Conservation (phyloP, 2,329 filamentous ascomycete species). For the Simplicillium aogashimaense region DNA sequence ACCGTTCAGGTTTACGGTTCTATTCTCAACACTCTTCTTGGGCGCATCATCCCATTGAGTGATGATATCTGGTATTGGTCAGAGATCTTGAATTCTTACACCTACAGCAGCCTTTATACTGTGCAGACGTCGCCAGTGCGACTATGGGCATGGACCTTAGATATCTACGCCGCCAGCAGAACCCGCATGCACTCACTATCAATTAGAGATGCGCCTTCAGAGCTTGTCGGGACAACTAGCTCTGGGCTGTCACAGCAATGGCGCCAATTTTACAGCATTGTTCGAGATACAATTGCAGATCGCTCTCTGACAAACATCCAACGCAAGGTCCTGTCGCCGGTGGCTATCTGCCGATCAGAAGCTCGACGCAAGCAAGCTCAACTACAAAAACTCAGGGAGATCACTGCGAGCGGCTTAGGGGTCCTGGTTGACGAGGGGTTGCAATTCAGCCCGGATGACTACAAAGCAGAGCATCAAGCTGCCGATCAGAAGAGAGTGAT, state of each 20-base stretch:
- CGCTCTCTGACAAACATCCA: conserved; percentile 63
- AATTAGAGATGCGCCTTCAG: conserved; percentile 16
- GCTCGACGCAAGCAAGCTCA: conserved; percentile 63
- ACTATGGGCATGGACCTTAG: conserved; percentile 61
- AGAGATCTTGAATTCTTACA: conserved; percentile 68
- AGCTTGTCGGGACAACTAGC: conserved; percentile 23
- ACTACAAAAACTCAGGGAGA: conserved; percentile 63
- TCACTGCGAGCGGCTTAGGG: conserved; percentile 79
- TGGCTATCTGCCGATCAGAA: conserved; percentile 66
- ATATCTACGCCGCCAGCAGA: conserved; percentile 56
- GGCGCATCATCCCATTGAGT: conserved; percentile 73
- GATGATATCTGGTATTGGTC: conserved; percentile 97
- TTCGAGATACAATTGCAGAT: conserved; percentile 65
- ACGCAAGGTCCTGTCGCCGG: conserved; percentile 63
- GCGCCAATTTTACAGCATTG: conserved; percentile 69
- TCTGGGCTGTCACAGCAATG: conserved; percentile 40
- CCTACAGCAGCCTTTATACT: conserved; percentile 72
- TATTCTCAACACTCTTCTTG: conserved; percentile 65
- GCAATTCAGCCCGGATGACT: conserved; percentile 52
- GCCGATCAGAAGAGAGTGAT: conserved; percentile 61
- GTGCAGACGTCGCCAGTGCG: conserved; percentile 75
- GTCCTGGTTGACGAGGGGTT: conserved; percentile 81
- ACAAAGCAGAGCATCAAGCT: conserved; percentile 40
- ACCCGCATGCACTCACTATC: conserved; percentile 28
- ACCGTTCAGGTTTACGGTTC: conserved; percentile 84